Conservation (phyloP, 1,284 basidiomycete species). For the Rhodofomes roseus region DNA sequence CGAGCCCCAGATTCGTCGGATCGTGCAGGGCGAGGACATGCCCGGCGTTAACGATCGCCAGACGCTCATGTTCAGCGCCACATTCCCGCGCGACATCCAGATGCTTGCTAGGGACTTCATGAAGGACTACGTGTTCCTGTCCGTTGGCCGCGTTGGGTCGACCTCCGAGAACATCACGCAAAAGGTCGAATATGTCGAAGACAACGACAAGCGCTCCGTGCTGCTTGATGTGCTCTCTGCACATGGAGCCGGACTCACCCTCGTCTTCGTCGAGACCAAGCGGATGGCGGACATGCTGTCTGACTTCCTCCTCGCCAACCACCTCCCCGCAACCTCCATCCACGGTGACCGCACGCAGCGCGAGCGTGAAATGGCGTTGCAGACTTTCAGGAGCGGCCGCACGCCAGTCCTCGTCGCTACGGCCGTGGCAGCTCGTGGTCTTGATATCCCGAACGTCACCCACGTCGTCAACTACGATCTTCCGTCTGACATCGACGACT, state of each 20-base stretch:
- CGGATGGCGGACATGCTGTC: slow-evolving; percentile 98
- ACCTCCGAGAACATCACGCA: slow-evolving; percentile 99
- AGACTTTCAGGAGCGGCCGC: slow-evolving; percentile 93
- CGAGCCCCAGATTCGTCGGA: slow-evolving; percentile 98
- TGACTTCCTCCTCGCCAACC: slow-evolving; percentile 88
- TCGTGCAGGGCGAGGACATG: slow-evolving; percentile 99
- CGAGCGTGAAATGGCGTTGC: slow-evolving; percentile 93
- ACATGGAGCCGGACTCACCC: slow-evolving; percentile 77
- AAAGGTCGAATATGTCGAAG: slow-evolving; percentile 98
- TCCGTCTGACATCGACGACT: slow-evolving; percentile 98
- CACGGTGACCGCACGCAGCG: slow-evolving; percentile 98
- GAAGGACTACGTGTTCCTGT: slow-evolving; percentile 97
- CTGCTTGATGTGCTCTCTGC: slow-evolving; percentile 92
- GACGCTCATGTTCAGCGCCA: slow-evolving; percentile 99
- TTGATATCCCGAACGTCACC: slow-evolving; percentile 99
- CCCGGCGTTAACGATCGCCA: slow-evolving; percentile 89
- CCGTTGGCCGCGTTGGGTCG: slow-evolving; percentile 96
- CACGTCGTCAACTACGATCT: slow-evolving; percentile 99
- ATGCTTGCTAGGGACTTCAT: slow-evolving; percentile 94
- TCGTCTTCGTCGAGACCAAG: slow-evolving; percentile 99
- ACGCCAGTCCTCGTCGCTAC: slow-evolving; percentile 98
- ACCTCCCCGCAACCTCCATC: slow-evolving; percentile 92
- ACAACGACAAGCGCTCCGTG: slow-evolving; percentile 94
- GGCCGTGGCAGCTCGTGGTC: slow-evolving; percentile 96
- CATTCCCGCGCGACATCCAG: slow-evolving; percentile 99